These are phyloP conservation scores for Astraeus odoratus DNA, from an alignment of 768 basidiomycete genomes.

Conservation along the genomic window DNA sequence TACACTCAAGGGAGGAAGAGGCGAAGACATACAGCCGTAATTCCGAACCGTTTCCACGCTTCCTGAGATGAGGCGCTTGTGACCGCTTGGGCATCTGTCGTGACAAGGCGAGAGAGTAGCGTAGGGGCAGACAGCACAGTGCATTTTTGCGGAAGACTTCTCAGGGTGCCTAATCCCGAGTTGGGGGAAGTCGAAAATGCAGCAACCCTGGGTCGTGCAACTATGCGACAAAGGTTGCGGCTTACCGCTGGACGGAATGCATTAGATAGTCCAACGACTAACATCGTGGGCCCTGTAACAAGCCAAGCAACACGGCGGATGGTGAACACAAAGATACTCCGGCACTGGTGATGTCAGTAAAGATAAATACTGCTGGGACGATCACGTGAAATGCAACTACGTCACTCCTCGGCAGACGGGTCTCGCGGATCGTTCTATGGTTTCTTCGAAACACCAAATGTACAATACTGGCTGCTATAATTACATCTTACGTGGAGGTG, in stretches of 20 bases:
- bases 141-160: conserved; percentile 25
- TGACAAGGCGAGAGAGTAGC: conserved; percentile 38
- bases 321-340: neutral
- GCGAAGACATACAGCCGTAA: conserved; percentile 43
- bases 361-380: neutral
- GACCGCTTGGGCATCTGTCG: conserved; percentile 38
- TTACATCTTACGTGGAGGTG: no score
- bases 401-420: neutral
- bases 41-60: conserved; percentile 43
- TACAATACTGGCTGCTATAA: no score
- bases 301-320: neutral
- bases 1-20: neutral
- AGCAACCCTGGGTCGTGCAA: conserved; percentile 12
- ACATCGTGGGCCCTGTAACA: conserved; percentile 10
- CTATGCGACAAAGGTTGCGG: conserved; percentile 17
- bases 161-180: conserved; percentile 8
- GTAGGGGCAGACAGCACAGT: conserved; percentile 16
- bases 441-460: neutral
- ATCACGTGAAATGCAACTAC: neutral
- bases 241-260: conserved; percentile 12
- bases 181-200: conserved; percentile 19
- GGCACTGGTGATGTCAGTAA: neutral
- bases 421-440: neutral
- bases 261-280: conserved; percentile 6
- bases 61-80: conserved; percentile 33